Conservation (phyloP, 441 rosid species). For the Gossypium trilobum region DNA sequence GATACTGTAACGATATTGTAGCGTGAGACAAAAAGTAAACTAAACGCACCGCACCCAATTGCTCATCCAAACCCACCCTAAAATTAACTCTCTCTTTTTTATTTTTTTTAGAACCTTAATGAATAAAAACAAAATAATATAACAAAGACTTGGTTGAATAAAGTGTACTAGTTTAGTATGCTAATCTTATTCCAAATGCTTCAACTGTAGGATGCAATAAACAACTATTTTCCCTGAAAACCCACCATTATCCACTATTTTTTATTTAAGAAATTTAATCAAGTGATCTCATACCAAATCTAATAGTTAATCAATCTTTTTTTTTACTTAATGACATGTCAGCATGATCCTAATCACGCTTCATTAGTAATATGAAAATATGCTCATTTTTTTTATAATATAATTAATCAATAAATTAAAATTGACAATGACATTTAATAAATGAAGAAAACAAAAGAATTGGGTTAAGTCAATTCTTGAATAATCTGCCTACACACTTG, state of each 20-base stretch:
- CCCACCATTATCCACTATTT: neutral
- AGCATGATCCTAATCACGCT: neutral
- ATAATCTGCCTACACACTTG: constrained; percentile 16
- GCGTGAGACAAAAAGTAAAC: no score
- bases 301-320: neutral
- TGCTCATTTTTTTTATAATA: neutral
- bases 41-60: no score
- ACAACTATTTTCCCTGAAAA: neutral
- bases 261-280: neutral
- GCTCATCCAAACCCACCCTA: no score
- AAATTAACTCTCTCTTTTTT: no score
- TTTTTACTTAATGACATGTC: neutral
- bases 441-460: neutral
- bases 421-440: constrained; percentile 9
- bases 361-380: neutral
- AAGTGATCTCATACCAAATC: neutral
- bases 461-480: constrained; percentile 19
- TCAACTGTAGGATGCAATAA: neutral
- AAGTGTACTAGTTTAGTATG: no score
- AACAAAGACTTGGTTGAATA: no score
- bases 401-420: constrained; percentile 13
- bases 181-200: neutral
- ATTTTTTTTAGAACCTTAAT: no score
- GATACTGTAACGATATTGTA: no score
- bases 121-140: no score